Base-by-base conservation (phyloP, 495 filamentous ascomycete genomes). In the Tuber aestivum region DNA sequence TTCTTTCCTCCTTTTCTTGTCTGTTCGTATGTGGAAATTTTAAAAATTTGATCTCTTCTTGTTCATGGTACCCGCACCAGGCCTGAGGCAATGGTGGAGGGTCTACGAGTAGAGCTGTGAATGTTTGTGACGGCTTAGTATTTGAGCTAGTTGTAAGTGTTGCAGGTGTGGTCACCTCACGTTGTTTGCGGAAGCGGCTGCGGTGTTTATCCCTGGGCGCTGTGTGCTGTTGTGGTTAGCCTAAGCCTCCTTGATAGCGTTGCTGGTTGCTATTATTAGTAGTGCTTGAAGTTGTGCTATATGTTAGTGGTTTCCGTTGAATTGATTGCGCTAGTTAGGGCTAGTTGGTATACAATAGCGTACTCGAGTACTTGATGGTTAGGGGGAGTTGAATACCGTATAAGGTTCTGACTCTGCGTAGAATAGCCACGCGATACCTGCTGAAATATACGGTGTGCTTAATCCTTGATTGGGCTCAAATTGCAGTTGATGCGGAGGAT, bases 1-100 rank as follows among this genome's bases (percentile, higher is more conserved):
- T n/a, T n/a, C 45, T 56, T 56, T 27, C 50, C 23, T 65, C 56
- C 56, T 65, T 27, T 65, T 65, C 56, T 65, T 56, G 50, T 56
- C 32, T 32, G 56, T 65, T 65, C 56, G 27, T 32, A 32, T 65
- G 56, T 65, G 56, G 56, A 65, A 65, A 65, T 65, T 65, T 32
- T 32, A 65, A 56, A 56, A 65, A 65, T 7, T 65, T 65, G 56
- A 65, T 32, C 56, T 21, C n/a, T n/a, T 56, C 23, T n/a, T 61
- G 23, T 61, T 65, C 56, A 32, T 27, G 3, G 12, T 14, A 16
- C 14, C 27, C 12, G 8, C 10, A 3, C 9, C 3, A 18, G 56
- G 32, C n/a, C 10, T 32, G 12, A 4, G 56, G 56, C 23, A 27
- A 10, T 9, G 50, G 27, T 12, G 50, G 45, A 8, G 8, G n/a